Base-by-base conservation (phyloP, 2,329 filamentous ascomycete genomes). In the Sphaerulina populicola region DNA sequence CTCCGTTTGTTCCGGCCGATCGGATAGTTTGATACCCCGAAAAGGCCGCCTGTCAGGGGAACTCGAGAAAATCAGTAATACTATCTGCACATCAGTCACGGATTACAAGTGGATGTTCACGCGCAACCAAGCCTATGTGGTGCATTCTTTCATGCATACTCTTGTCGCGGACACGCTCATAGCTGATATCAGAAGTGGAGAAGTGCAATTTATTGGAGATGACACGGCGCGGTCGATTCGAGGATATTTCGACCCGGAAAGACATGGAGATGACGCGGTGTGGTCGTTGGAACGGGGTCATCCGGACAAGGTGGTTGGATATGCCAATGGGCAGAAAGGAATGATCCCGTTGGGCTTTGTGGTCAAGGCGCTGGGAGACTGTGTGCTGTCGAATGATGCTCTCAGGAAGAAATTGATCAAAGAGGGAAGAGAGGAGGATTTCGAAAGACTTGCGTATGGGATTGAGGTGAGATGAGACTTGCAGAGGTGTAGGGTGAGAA, bases 161-260 rank as follows among this genome's bases (percentile, higher is more conserved):
- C 54, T 68, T 5, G 59, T 69, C 12, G 52, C 60, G 1, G 45
- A 42, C 1, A 3, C 49, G 1, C 44, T 60, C 2, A 49, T 59
- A 3, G 42, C 54, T 3, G 57, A 56, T 1, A 66, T 66, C 59
- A 38, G 56, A 30, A 54, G 39, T 0, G 62, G 61, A 1, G 64
- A 68, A 41, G 56, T 66, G 0, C 60, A 60, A 15, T 51, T 54
- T n/a, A 44, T 69, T n/a, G 64, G 64, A 1, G 65, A 66, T 37
- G 52, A 52, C 4, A 49, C 53, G 1, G 60, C 62, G 9, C 47
- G 42, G 42, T 45, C 41, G 23, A 56, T 62, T 48, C 47, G 65
- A 21, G 64, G 61, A 14, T 30, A 60, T 59, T 47, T 51, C 48
- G 47, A 56, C 49, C 49, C 54, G 21, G 31, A 42, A 37, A 48